Conservation (phyloP, 139 green algal genomes). For the Coelastrella sp. region DNA sequence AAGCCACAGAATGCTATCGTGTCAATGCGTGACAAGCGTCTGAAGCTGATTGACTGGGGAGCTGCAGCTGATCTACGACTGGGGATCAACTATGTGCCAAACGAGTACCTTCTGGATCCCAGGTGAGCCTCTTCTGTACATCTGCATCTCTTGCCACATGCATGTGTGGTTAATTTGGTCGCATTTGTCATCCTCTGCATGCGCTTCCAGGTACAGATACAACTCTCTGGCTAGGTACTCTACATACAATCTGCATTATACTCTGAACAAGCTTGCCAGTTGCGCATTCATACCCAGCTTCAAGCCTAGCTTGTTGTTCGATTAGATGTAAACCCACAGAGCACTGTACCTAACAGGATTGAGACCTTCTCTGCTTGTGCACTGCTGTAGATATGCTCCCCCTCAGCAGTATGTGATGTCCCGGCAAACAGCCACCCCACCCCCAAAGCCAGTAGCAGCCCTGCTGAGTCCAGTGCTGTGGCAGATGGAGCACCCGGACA, state of each 20-base stretch:
- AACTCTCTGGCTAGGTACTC: too few relatives aligned
- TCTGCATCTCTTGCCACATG: too few relatives aligned
- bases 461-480: conserved; percentile 91
- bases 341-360: too few relatives aligned
- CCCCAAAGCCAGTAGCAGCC: conserved; percentile 63
- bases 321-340: too few relatives aligned
- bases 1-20: conserved; percentile 95
- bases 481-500: conserved; percentile 85
- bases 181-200: too few relatives aligned
- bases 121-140: conserved; percentile 51
- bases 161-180: too few relatives aligned
- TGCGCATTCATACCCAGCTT: too few relatives aligned
- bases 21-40: conserved; percentile 32
- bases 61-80: conserved; percentile 91
- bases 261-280: too few relatives aligned
- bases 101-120: conserved; percentile 94
- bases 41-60: conserved; percentile 95
- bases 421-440: conserved; percentile 64
- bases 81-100: conserved; percentile 96
- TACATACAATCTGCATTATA: too few relatives aligned
- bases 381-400: conserved; percentile 76
- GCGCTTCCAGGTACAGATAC: too few relatives aligned
- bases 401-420: conserved; percentile 96
- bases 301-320: too few relatives aligned
- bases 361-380: not conserved